Conservation (phyloP, 331 rosid species). For the Rhamnella rubrinervis region DNA sequence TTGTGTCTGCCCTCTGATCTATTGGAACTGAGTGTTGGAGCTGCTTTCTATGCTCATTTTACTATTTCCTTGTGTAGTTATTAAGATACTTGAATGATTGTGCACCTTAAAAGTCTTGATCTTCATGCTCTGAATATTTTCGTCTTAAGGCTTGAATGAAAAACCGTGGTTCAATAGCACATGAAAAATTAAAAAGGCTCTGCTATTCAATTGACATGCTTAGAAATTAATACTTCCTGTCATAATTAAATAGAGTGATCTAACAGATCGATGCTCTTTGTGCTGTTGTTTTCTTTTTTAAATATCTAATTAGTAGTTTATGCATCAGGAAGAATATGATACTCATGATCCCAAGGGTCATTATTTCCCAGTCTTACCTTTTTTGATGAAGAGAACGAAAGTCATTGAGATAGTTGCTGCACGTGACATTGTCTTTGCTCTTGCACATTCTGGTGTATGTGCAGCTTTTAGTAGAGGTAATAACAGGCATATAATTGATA, state of each 20-base stretch:
- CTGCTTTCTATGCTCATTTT: no score
- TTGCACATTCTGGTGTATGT: conserved; percentile 90
- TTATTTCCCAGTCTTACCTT: conserved; percentile 58
- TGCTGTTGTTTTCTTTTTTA: neutral
- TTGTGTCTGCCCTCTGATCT: no score
- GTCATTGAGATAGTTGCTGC: conserved; percentile 90
- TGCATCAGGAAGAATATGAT: conserved; percentile 78
- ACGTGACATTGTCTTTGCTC: conserved; percentile 82
- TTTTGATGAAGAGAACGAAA: conserved; percentile 79
- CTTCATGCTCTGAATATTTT: no score
- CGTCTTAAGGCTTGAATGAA: no score
- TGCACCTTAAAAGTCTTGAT: no score
- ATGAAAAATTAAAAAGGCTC: no score
- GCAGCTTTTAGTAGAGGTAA: conserved; percentile 93
- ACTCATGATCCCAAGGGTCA: conserved; percentile 94
- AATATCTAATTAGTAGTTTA: neutral
- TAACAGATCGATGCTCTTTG: neutral
- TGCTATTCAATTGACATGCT: no score
- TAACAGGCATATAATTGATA: neutral
- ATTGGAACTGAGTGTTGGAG: no score
- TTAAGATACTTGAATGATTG: no score
- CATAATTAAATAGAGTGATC: neutral
- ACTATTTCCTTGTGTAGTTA: no score
- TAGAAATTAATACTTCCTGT: neutral
- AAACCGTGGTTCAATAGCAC: no score